Percentiles rank a stretch among this genome's conserved stretches.
phyloP scores from a whole-genome alignment of 805 yeast genomes.

The Yarrowia hollandica region DNA sequence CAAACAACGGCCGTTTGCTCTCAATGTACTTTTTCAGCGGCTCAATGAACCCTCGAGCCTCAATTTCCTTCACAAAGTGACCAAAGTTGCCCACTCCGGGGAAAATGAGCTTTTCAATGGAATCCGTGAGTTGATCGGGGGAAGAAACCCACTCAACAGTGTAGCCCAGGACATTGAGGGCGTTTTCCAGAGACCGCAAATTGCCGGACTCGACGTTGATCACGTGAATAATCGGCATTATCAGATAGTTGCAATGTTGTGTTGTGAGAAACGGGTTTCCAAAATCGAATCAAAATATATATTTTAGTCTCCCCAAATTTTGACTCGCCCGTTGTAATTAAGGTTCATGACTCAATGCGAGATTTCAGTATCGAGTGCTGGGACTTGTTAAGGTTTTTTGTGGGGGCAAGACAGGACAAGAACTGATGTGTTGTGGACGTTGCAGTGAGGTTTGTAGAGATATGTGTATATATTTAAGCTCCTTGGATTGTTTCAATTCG shows the following conservation, averaged over 20 bases:
- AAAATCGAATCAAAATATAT: too few species aligned
- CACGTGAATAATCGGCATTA: constrained; percentile 47
- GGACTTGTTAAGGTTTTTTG: not conserved
- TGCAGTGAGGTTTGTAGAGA: too few species aligned
- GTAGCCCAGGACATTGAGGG: constrained; percentile 76
- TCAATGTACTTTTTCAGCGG: constrained; percentile 68
- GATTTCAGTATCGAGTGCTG: not conserved
- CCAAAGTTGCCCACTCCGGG: constrained; percentile 99
- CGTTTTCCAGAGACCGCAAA: constrained; percentile 83
- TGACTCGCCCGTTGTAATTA: not conserved
- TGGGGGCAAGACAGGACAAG: not conserved
- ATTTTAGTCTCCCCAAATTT: not conserved
- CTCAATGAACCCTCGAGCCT: constrained; percentile 57
- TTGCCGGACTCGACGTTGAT: constrained; percentile 96
- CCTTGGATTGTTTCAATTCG: too few species aligned
- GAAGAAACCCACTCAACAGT: constrained; percentile 35
- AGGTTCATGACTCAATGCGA: constrained; percentile 6
- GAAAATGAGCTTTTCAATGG: constrained; percentile 56
- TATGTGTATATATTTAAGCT: too few species aligned
- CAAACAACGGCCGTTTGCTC: constrained; percentile 88
- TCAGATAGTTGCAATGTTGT: not conserved
- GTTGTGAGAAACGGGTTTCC: not conserved
- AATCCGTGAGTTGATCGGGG: constrained; percentile 57
- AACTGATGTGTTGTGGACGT: too few species aligned
- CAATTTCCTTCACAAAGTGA: constrained; percentile 77